Base-by-base conservation (phyloP, 2,329 filamentous ascomycete genomes). In the Ascomycota sp. region DNA sequence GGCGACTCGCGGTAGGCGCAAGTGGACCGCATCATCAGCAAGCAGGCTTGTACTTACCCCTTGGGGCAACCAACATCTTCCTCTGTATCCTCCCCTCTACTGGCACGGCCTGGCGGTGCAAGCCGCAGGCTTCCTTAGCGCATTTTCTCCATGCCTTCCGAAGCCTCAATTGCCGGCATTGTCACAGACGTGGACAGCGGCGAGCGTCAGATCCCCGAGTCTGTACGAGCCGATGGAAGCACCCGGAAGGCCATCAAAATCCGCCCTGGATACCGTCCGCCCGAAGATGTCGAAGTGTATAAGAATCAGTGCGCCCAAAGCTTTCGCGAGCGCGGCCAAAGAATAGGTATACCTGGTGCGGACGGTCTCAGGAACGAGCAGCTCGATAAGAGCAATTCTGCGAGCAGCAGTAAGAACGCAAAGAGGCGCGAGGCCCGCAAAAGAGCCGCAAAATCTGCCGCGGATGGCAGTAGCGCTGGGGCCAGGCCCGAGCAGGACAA, bases 211-310 rank as follows among this genome's bases (percentile, higher is more conserved):
- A 95, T 98, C 33, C 89, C 89, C 19, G 69, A 85, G 26, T 95
- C 86, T 1, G 60, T 71, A 26, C 77, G 91, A 32, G 58, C 89
- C 17, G 89, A 98, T 48, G 89, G 89, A 33, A 82, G 77, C 30
- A 80, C 80, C n/a, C 73, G 89, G 33, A 91, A 80, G 47, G 86
- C 93, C 45, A 95, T 95, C 48, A 81, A 81, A 46, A 82, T 98
- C 36, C 73, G 82, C 20, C 86, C 89, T 0, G 91, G 89, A 31
- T 98, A 94, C 55, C 74, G 75, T 22, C 91, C 89, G 2, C 82
- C 85, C 1, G 89, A 98, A 56, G 89, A 98, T 53, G 76, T 95
- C 38, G 83, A 94, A 47, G 63, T 93, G 27, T 98, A 98, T 66
- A 91, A 83, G 59, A 94, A 92, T 53, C 75, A 80, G 33, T 83